Conservation (phyloP, 2,329 filamentous ascomycete genomes). For the Fusarium oligoseptatum region DNA sequence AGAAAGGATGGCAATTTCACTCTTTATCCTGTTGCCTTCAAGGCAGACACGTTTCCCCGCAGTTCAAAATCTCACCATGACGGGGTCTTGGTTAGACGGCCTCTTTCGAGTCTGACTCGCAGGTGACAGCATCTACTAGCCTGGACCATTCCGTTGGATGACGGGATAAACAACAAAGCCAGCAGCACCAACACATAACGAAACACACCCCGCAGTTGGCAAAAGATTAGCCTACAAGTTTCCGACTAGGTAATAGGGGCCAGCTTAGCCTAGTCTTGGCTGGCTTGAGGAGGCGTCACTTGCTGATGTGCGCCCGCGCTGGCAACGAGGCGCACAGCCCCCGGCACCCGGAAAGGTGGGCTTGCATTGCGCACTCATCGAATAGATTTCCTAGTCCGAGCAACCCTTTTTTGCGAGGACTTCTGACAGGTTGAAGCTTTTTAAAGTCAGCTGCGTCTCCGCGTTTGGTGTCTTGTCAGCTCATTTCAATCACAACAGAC, state of each 20-base stretch:
- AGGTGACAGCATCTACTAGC: neutral
- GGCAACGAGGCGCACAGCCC: conserved; percentile 18
- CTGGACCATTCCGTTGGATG: neutral
- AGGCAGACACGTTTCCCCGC: conserved; percentile 16
- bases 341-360: neutral
- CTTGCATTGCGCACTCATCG: conserved; percentile 6
- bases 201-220: neutral
- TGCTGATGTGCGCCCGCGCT: neutral
- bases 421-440: neutral
- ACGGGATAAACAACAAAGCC: neutral
- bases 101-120: neutral
- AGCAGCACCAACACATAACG: neutral
- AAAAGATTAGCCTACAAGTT: neutral
- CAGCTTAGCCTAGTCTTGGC: conserved; percentile 8
- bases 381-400: neutral
- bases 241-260: neutral
- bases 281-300: neutral
- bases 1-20: too few species aligned
- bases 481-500: neutral
- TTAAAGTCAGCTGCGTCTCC: conserved; percentile 6
- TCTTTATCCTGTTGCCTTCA: neutral
- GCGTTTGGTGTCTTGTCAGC: conserved; percentile 9
- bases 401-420: neutral
- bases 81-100: neutral
- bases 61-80: neutral